phyloP scores from a whole-genome alignment of 2,329 filamentous ascomycete genomes.

The Leptographium procerum region DNA sequence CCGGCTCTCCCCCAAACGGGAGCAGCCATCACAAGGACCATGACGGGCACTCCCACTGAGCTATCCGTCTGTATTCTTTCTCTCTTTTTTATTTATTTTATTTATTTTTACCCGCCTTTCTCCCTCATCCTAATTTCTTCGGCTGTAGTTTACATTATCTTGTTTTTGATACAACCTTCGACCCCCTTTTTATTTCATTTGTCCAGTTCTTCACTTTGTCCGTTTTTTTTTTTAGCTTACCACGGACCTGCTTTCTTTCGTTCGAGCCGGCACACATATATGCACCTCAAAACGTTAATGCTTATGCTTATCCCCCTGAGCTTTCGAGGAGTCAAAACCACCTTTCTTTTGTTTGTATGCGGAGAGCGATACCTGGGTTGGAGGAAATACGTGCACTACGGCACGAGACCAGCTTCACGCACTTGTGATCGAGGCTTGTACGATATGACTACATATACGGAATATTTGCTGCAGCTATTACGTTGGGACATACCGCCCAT shows the following conservation, averaged over 20 bases:
- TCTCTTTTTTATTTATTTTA: background rate
- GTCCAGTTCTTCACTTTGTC: no score
- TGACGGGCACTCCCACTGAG: conserved; percentile 10
- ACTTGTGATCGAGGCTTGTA: background rate
- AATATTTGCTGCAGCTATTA: no score
- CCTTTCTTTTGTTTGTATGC: background rate
- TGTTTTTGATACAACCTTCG: no score
- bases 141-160: background rate
- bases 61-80: background rate
- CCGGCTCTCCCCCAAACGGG: conserved; percentile 18
- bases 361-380: background rate
- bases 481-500: no score
- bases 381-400: background rate
- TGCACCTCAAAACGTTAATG: background rate
- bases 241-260: no score
- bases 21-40: no score
- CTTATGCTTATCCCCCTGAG: background rate
- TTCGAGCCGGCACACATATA: no score
- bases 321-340: background rate
- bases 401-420: background rate
- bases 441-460: background rate
- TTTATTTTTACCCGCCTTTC: background rate
- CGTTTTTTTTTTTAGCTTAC: no score
- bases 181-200: no score
- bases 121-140: no score